Evolutionary conservation across 768 basidiomycete species (phyloP).

Genomic region (Lactifluus piperatus): DNA sequence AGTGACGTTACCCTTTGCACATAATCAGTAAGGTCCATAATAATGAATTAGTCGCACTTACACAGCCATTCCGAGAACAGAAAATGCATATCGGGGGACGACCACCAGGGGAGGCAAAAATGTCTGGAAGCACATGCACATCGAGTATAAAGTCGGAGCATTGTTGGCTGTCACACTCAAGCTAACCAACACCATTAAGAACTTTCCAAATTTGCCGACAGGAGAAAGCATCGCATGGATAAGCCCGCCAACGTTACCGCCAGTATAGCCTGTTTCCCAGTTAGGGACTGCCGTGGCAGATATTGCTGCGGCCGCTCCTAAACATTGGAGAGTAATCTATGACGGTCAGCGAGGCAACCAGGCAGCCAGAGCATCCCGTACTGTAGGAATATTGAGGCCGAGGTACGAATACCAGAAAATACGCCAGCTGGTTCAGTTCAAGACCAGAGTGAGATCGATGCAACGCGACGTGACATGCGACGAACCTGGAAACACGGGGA

Average conservation of each 20-base stretch:
- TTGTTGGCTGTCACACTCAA: slow-evolving; percentile 74
- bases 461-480: background rate
- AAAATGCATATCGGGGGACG: slow-evolving; percentile 65
- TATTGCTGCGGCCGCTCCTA: slow-evolving; percentile 61
- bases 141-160: slow-evolving; percentile 75
- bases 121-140: slow-evolving; percentile 65
- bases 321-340: slow-evolving; percentile 37
- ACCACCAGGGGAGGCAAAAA: slow-evolving; percentile 47
- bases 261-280: slow-evolving; percentile 47
- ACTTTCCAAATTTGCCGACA: slow-evolving; percentile 56
- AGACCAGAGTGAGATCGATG: background rate
- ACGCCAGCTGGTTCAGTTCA: slow-evolving; percentile 33
- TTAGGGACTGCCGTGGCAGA: slow-evolving; percentile 45
- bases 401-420: slow-evolving; percentile 60
- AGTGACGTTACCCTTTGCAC: slow-evolving; percentile 54
- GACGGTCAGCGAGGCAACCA: slow-evolving; percentile 7
- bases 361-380: slow-evolving; percentile 26
- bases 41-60: slow-evolving; percentile 28
- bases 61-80: slow-evolving; percentile 58
- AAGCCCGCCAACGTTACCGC: slow-evolving; percentile 53
- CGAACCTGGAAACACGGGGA: slow-evolving; percentile 48
- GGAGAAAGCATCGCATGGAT: slow-evolving; percentile 54
- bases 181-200: slow-evolving; percentile 64
- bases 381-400: slow-evolving; percentile 53
- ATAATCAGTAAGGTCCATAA: background rate